Conservation (phyloP, 2,329 filamentous ascomycete species). For the Rutstroemia sp. region DNA sequence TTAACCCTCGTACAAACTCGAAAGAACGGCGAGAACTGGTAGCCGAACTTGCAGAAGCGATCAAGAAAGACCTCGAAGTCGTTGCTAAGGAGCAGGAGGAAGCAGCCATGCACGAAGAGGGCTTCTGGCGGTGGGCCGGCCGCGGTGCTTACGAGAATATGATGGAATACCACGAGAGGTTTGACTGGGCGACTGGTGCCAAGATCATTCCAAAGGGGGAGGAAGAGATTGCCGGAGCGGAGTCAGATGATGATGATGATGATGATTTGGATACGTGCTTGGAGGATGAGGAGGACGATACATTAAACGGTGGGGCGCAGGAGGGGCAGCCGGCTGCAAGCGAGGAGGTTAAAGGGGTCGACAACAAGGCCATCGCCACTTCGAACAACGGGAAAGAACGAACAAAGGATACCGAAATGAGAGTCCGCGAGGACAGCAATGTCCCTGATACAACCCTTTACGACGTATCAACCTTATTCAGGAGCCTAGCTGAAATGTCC, state of each 20-base stretch:
- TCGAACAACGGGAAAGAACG: too few species aligned
- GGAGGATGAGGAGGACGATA: neutral
- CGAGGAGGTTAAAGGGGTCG: neutral
- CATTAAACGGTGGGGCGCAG: too few species aligned
- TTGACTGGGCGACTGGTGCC: constrained; percentile 27
- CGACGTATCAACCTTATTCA: too few species aligned
- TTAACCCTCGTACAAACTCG: constrained; percentile 16
- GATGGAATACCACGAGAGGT: constrained; percentile 12
- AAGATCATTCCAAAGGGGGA: constrained; percentile 14
- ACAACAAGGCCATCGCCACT: too few species aligned
- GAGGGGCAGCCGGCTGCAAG: neutral
- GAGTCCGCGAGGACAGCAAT: too few species aligned
- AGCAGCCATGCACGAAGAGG: constrained; percentile 20
- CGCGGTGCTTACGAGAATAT: constrained; percentile 20
- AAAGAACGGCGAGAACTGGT: constrained; percentile 23
- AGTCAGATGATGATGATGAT: neutral
- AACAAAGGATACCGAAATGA: too few species aligned
- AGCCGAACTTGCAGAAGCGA: constrained; percentile 19
- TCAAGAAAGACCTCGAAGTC: constrained; percentile 25
- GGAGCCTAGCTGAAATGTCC: too few species aligned
- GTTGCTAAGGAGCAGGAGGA: constrained; percentile 23
- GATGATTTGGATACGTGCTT: neutral
- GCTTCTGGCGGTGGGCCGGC: constrained; percentile 29
- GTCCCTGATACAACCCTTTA: too few species aligned
- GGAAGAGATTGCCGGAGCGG: neutral